phyloP scores from a whole-genome alignment of 176 grass and related monocot genomes.

The Urochloa ruziziensis region DNA sequence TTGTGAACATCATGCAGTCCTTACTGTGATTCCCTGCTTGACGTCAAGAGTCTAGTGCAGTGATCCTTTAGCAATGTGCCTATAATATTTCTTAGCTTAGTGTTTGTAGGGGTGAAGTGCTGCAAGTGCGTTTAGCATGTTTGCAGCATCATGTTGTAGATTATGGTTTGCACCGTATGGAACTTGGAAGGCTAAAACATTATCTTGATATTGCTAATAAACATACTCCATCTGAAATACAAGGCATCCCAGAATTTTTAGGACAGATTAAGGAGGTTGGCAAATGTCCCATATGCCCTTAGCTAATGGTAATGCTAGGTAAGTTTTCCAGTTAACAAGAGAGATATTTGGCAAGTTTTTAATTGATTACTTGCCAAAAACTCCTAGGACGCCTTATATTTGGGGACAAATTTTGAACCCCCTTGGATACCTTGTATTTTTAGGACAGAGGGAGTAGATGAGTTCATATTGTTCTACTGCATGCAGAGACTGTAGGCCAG shows the following conservation, averaged over 20 bases:
- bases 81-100: constrained; percentile 21
- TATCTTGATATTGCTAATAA: not conserved
- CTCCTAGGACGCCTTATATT: too few relatives aligned
- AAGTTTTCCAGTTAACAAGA: too few relatives aligned
- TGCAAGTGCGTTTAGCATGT: not conserved
- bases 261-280: too few relatives aligned
- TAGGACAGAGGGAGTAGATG: too few relatives aligned
- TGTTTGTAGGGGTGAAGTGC: not conserved
- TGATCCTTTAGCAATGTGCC: not conserved
- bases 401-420: too few relatives aligned
- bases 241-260: too few relatives aligned
- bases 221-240: too few relatives aligned
- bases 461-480: constrained; percentile 10
- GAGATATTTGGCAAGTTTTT: too few relatives aligned
- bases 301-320: too few relatives aligned
- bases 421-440: too few relatives aligned
- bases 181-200: not conserved
- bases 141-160: not conserved
- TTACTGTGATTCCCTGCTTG: constrained; percentile 8
- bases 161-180: constrained; percentile 6
- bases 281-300: too few relatives aligned
- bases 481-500: not conserved
- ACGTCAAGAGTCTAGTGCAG: not conserved
- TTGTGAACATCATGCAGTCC: not conserved
- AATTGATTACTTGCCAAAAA: too few relatives aligned